Evolutionary conservation across 768 basidiomycete genomes (phyloP), one percentile per base, ranked within the genome.

Genomic region (Glaciozyma antarctica): DNA sequence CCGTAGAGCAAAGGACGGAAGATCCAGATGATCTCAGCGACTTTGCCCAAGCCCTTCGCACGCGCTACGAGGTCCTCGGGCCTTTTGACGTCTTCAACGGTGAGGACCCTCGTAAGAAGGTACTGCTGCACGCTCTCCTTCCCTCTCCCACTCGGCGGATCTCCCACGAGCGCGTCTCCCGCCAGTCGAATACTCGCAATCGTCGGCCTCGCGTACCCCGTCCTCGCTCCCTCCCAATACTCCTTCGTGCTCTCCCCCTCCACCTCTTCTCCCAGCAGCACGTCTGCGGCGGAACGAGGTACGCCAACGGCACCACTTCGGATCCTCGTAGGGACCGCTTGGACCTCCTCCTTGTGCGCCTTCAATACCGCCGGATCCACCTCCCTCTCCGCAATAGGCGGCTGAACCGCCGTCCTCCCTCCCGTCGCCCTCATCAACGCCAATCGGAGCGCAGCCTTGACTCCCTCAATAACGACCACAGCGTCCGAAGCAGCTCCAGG

Each of bases 381-480:
- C 64, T 71, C 71, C 24, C 73, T 45, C 62, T 74, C 72, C 3
- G 73, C 64, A 34, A 74, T 65, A 24, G 66, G 64, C 1, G 73
- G 73, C 48, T 73, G 68, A 5, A 74, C 60, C 34, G 63, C 41
- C 16, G 94, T 89, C 69, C 88, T 80, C 59, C 81, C 82, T 12
- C 60, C 54, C 2, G 92, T 93, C 66, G 87, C 80, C 59, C 81
- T 81, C 60, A 98, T 77, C 26, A 98, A 77, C 12, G 84, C 72
- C 17, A 95, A 76, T 21, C 89, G 86, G 48, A 98, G 81, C 32
- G 83, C 70, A 32, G 84, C 87, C 92, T 99, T 99, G 76, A 92
- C 76, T 49, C 81, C 75, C 76, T 99, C 94, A 44, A 97, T 78
- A 38, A 85, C 67, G 60, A 94, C 75, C 56, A 97, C 82, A 26